Percentiles rank a stretch among this genome's conserved stretches.
These are phyloP conservation scores for Termitomyces sp. DNA, from an alignment of 1,284 basidiomycete genomes.

Conservation along the genomic window DNA sequence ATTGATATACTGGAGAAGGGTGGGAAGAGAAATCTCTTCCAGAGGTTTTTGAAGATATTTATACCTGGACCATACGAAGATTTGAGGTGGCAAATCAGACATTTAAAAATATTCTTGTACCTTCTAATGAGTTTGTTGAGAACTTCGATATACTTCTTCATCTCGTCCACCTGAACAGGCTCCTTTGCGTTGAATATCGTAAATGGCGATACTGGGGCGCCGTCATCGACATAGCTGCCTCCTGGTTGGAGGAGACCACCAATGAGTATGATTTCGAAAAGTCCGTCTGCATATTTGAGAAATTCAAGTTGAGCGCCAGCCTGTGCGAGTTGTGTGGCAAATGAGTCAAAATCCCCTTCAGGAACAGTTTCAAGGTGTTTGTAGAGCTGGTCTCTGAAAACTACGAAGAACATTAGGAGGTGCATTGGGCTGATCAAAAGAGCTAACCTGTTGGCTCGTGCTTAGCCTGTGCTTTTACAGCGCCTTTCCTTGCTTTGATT, in stretches of 20 bases:
- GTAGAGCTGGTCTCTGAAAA: conserved; percentile 93
- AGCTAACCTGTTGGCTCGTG: conserved; percentile 72
- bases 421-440: conserved; percentile 8
- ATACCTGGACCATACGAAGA: conserved; percentile 52
- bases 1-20: conserved; percentile 85
- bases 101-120: conserved; percentile 30
- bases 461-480: conserved; percentile 83
- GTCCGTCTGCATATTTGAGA: conserved; percentile 92
- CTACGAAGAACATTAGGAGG: conserved; percentile 35
- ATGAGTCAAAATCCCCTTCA: conserved; percentile 77
- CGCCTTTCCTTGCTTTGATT: conserved; percentile 85
- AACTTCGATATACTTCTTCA: conserved; percentile 91
- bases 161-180: conserved; percentile 72
- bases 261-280: conserved; percentile 93
- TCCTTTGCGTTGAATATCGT: conserved; percentile 79
- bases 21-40: conserved; percentile 80
- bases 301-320: conserved; percentile 90
- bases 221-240: conserved; percentile 86
- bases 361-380: conserved; percentile 89
- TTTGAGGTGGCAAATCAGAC: background rate
- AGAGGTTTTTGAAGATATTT: conserved; percentile 97
- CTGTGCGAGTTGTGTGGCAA: conserved; percentile 82
- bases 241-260: conserved; percentile 95
- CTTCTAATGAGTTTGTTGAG: conserved; percentile 94
- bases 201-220: conserved; percentile 76